Percentiles rank a stretch among this genome's conserved stretches.
phyloP scores from a whole-genome alignment of 164 flowering plant species.

The Vitis vinifera region DNA sequence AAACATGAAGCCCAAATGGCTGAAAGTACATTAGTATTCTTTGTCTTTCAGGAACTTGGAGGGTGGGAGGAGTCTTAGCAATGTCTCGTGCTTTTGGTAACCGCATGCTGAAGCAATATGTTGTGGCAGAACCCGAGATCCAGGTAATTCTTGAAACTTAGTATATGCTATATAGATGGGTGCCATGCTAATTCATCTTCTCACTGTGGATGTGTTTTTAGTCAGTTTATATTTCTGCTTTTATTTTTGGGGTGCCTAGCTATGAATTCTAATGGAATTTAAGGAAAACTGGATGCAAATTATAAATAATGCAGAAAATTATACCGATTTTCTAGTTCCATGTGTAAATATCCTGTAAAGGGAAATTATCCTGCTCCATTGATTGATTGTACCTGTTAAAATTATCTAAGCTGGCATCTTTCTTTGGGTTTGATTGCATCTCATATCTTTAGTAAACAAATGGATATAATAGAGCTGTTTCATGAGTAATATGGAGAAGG shows the following conservation, averaged over 20 bases:
- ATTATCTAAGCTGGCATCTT: too few species aligned
- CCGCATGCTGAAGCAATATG: slow-evolving; percentile 92
- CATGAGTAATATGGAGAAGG: too few species aligned
- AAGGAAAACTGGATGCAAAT: too few species aligned
- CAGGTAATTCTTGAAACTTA: slow-evolving; percentile 51
- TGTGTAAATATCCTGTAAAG: neutral
- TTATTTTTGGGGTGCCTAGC: too few species aligned
- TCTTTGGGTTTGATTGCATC: too few species aligned
- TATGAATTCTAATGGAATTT: too few species aligned
- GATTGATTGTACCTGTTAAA: neutral
- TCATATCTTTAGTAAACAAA: too few species aligned
- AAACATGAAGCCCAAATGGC: neutral
- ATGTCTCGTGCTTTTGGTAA: slow-evolving; percentile 99
- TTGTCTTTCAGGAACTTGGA: slow-evolving; percentile 82
- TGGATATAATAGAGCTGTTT: too few species aligned
- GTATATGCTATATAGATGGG: neutral
- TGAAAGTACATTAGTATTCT: neutral
- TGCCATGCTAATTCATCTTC: neutral
- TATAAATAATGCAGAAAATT: neutral
- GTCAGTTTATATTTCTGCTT: neutral
- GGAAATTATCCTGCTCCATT: neutral
- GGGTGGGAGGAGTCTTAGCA: slow-evolving; percentile 97
- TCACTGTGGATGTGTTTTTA: neutral
- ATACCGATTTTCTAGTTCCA: neutral
- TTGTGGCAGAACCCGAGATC: slow-evolving; percentile 97